Conservation (phyloP, 2,329 filamentous ascomycete species). For the Penicillium sp. region DNA sequence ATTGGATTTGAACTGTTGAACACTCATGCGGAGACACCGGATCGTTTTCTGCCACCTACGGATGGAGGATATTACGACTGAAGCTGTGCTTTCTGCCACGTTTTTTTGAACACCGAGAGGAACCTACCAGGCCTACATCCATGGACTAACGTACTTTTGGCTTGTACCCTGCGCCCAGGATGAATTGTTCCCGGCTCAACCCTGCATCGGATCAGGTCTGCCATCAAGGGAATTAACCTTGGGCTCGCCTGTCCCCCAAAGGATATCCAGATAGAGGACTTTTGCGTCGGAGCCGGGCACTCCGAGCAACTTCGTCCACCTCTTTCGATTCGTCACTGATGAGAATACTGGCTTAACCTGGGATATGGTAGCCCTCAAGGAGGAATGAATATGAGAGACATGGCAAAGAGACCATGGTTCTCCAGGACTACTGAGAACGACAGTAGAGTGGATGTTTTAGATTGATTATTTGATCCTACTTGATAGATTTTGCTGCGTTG, state of each 20-base stretch:
- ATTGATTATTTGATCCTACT: background rate
- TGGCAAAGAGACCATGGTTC: background rate
- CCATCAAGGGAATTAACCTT: background rate
- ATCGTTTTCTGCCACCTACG: conserved; percentile 1
- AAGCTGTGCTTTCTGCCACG: conserved; percentile 2
- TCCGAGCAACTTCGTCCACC: background rate
- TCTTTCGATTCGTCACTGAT: background rate
- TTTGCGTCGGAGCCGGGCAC: conserved; percentile 3
- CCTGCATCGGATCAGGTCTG: background rate
- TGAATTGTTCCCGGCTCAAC: background rate
- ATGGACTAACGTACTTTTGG: background rate
- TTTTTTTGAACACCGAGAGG: conserved; percentile 8
- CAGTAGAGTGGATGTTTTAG: background rate
- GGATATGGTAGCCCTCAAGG: conserved; percentile 6
- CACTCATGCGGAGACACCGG: background rate
- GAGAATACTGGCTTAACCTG: conserved; percentile 6
- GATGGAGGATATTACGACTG: background rate
- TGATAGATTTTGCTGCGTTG: background rate
- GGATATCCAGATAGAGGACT: background rate
- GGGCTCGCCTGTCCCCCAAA: background rate
- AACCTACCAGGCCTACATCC: background rate
- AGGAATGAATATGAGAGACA: conserved; percentile 4
- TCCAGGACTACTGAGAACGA: background rate
- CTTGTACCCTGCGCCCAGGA: background rate
- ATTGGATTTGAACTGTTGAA: conserved; percentile 2